Percentiles rank a stretch among this genome's conserved stretches.
Conservation (phyloP, 2,329 filamentous ascomycete genomes). For the Neophaeococcomyces mojaviensis region DNA sequence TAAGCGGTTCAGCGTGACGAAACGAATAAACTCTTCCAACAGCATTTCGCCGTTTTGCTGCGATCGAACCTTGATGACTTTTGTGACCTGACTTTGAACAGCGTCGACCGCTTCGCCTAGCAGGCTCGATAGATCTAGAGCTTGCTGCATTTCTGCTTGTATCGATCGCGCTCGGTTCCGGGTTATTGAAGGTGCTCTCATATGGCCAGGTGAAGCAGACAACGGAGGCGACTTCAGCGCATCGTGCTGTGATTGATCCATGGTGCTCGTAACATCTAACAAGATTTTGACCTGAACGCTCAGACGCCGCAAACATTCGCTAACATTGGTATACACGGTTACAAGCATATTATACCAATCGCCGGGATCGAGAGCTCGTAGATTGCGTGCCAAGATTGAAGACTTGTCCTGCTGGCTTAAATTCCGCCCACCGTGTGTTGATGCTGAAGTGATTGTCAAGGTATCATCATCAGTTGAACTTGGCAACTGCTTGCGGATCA, state of each 20-base stretch:
- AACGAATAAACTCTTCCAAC: constrained; percentile 51
- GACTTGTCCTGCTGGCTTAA: constrained; percentile 82
- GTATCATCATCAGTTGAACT: constrained; percentile 92
- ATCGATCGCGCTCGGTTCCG: constrained; percentile 18
- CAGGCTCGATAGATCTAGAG: constrained; percentile 58
- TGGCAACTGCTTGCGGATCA: constrained; percentile 78
- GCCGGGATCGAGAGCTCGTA: constrained; percentile 72
- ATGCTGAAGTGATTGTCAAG: constrained; percentile 78
- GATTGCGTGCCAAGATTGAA: constrained; percentile 74
- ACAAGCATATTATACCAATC: constrained; percentile 78
- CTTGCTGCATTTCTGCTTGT: constrained; percentile 56
- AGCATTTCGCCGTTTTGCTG: constrained; percentile 51
- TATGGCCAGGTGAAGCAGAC: constrained; percentile 14
- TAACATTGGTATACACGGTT: constrained; percentile 77
- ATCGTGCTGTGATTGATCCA: constrained; percentile 32
- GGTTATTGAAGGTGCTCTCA: constrained; percentile 1
- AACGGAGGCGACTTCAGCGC: constrained; percentile 38
- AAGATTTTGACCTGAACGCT: constrained; percentile 89
- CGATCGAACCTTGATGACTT: constrained; percentile 56
- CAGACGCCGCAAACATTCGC: constrained; percentile 76
- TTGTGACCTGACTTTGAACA: constrained; percentile 56
- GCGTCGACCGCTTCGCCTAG: constrained; percentile 61
- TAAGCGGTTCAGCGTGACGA: constrained; percentile 55
- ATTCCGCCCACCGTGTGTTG: constrained; percentile 63
- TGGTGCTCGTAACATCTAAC: constrained; percentile 79